phyloP scores from a whole-genome alignment of 2,329 filamentous ascomycete genomes.

The Monosporascus sp. region DNA sequence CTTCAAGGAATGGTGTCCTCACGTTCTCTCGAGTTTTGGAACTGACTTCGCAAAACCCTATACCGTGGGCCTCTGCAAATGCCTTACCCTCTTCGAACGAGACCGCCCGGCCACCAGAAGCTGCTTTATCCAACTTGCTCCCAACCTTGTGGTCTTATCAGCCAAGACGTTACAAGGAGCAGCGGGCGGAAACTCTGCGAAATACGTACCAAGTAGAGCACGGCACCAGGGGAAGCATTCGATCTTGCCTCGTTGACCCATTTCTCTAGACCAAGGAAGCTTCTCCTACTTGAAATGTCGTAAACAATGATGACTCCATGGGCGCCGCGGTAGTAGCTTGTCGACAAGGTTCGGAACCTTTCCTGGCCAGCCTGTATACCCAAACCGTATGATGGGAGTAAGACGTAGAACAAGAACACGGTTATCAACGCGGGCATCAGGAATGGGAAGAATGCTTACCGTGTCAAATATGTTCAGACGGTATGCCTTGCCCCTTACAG shows the following conservation, averaged over 20 bases:
- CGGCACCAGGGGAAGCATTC: slow-evolving; percentile 43
- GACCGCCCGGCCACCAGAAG: slow-evolving; percentile 35
- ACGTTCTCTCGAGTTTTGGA: slow-evolving; percentile 49
- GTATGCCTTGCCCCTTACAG: slow-evolving; percentile 46
- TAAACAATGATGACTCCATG: slow-evolving; percentile 46
- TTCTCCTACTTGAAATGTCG: slow-evolving; percentile 43
- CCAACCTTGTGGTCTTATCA: slow-evolving; percentile 33
- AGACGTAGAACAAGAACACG: no score
- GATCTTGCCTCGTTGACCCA: slow-evolving; percentile 50
- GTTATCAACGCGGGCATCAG: no score
- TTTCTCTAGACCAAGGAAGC: slow-evolving; percentile 45
- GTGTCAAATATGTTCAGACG: slow-evolving; percentile 49
- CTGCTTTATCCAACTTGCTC: slow-evolving; percentile 45
- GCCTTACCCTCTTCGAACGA: slow-evolving; percentile 41
- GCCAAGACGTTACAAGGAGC: slow-evolving; percentile 2
- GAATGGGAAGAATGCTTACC: slow-evolving; percentile 22
- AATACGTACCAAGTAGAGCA: slow-evolving; percentile 39
- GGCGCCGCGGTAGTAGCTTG: slow-evolving; percentile 45
- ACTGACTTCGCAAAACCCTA: slow-evolving; percentile 49
- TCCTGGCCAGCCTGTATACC: slow-evolving; percentile 37
- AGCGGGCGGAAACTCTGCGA: background rate
- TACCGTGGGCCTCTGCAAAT: slow-evolving; percentile 40
- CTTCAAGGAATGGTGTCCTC: slow-evolving; percentile 44
- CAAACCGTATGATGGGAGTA: no score
- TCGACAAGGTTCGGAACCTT: slow-evolving; percentile 44